Evolutionary conservation across 2,329 filamentous ascomycete species (phyloP).

Genomic region (Hymenotorrendiella dingleyae): DNA sequence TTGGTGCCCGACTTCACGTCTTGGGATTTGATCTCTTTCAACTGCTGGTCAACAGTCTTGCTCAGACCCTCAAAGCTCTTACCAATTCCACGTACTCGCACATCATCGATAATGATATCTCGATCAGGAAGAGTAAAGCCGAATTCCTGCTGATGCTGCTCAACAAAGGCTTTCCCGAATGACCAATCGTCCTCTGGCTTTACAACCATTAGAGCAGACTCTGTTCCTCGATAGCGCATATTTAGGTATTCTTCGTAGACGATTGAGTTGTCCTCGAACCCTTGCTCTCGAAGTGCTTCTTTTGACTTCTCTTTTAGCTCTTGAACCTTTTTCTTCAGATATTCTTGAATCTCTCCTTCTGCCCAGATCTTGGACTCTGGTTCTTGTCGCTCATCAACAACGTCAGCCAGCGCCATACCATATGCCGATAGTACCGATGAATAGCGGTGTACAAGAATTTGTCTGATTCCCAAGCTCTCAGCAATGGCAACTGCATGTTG

Average conservation of each 20-base stretch:
- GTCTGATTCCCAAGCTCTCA: conserved; percentile 73
- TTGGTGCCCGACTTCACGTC: conserved; percentile 42
- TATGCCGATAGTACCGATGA: conserved; percentile 86
- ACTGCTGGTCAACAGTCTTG: conserved; percentile 77
- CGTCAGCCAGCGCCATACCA: conserved; percentile 86
- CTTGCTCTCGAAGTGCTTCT: conserved; percentile 64
- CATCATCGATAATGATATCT: conserved; percentile 86
- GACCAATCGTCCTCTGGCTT: conserved; percentile 72
- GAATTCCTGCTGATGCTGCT: conserved; percentile 87
- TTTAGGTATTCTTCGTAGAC: conserved; percentile 90
- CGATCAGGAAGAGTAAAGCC: conserved; percentile 81
- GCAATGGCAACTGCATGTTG: conserved; percentile 87
- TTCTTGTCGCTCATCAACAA: conserved; percentile 84
- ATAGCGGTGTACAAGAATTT: conserved; percentile 80
- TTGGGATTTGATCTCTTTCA: conserved; percentile 61
- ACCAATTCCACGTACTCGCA: conserved; percentile 80
- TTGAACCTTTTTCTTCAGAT: conserved; percentile 67
- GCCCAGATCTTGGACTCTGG: conserved; percentile 59
- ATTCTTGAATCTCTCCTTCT: conserved; percentile 49
- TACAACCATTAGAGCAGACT: conserved; percentile 85
- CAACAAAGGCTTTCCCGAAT: conserved; percentile 77
- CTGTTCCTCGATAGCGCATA: conserved; percentile 85
- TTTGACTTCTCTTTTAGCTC: conserved; percentile 73
- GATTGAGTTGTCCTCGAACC: conserved; percentile 69
- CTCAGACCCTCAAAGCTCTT: conserved; percentile 78